Conservation (phyloP, 768 basidiomycete species). For the Lactarius tabidus region DNA sequence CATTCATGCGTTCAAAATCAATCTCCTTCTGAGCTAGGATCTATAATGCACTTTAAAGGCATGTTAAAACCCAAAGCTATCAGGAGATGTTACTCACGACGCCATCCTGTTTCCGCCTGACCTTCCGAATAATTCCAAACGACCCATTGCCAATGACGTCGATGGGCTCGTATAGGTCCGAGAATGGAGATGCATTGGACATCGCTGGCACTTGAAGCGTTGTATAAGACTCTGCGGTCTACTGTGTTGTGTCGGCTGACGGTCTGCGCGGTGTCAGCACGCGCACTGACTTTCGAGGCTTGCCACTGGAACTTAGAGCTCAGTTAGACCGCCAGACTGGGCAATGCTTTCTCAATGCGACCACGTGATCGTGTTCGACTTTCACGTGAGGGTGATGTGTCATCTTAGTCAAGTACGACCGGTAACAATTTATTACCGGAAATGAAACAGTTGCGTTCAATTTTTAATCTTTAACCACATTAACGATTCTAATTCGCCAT, state of each 20-base stretch:
- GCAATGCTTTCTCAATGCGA: background rate
- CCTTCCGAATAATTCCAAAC: slow-evolving; percentile 97
- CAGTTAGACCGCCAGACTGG: background rate
- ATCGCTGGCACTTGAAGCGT: slow-evolving; percentile 1
- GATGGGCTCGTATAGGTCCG: slow-evolving; percentile 81
- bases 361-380: slow-evolving; percentile 22
- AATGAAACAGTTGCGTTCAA: too few species aligned
- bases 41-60: slow-evolving; percentile 36
- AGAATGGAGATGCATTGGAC: slow-evolving; percentile 35
- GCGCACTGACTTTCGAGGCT: background rate
- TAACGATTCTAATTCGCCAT: too few species aligned
- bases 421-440: too few species aligned
- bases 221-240: background rate
- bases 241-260: background rate
- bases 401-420: too few species aligned
- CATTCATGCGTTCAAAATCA: slow-evolving; percentile 95
- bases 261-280: background rate
- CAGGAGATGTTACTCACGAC: slow-evolving; percentile 46
- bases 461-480: too few species aligned
- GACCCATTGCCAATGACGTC: slow-evolving; percentile 96
- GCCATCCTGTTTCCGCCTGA: slow-evolving; percentile 78
- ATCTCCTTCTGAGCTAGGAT: slow-evolving; percentile 90
- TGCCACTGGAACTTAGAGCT: slow-evolving; percentile 6
- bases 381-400: background rate
- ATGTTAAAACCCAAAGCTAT: background rate